These are phyloP conservation scores for Protomyces pachydermus DNA, from an alignment of 1,139 yeast genomes.

Conservation along the genomic window DNA sequence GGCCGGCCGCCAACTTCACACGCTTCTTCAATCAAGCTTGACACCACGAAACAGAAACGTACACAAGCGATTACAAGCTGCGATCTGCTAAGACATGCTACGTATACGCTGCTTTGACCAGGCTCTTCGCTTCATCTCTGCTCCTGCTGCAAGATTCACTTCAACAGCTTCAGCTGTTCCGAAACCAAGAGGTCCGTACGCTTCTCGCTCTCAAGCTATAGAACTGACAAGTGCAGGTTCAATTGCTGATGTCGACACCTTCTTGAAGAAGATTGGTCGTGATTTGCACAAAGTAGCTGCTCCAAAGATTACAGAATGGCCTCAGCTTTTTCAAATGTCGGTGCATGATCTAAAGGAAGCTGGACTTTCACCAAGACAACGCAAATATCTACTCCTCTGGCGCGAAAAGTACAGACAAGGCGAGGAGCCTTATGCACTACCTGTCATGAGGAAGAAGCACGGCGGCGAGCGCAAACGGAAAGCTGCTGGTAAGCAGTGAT, in stretches of 20 bases:
- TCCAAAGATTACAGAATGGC: constrained; percentile 14
- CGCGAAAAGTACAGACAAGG: constrained; percentile 21
- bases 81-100: neutral
- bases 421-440: constrained; percentile 3
- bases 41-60: no score
- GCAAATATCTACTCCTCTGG: constrained; percentile 22
- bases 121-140: neutral
- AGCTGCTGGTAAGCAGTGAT: constrained; percentile 12
- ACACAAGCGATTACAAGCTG: no score
- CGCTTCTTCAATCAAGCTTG: no score
- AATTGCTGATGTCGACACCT: neutral
- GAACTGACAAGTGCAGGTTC: neutral
- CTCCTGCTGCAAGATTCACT: neutral
- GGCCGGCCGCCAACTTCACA: no score
- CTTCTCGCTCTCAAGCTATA: neutral
- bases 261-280: constrained; percentile 16
- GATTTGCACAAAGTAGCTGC: constrained; percentile 1
- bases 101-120: neutral
- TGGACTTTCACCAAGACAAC: constrained; percentile 11
- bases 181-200: neutral
- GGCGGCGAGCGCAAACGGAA: constrained; percentile 22
- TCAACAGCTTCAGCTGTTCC: neutral
- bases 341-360: constrained; percentile 20
- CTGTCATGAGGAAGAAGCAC: constrained; percentile 17
- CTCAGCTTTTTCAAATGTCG: constrained; percentile 8